A percentile compares a stretch with the other conserved stretches of the same genome.
Evolutionary conservation across 768 basidiomycete genomes (phyloP).

Genomic region (Lactarius deliciosus): DNA sequence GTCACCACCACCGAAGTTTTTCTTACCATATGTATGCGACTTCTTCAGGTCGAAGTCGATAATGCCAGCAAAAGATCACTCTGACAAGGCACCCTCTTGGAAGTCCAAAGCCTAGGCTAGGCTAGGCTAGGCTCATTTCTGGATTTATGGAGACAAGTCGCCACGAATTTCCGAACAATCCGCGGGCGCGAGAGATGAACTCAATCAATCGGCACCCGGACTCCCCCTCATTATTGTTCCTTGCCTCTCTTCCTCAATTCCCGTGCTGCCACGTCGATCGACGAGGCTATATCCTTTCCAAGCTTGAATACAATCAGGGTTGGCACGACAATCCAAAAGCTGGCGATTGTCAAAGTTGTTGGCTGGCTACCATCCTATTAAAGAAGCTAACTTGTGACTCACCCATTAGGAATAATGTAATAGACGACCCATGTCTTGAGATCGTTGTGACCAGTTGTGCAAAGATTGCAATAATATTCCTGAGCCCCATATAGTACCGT

Average conservation of each 20-base stretch:
- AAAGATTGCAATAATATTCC: constrained; percentile 76
- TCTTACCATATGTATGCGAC: background rate
- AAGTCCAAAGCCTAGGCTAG: background rate
- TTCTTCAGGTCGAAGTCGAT: constrained; percentile 15
- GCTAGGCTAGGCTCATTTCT: constrained; percentile 6
- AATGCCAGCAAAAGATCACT: background rate
- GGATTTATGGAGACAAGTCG: constrained; percentile 5
- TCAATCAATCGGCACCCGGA: background rate
- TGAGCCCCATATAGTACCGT: constrained; percentile 80
- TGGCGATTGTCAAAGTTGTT: constrained; percentile 33
- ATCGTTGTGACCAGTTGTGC: constrained; percentile 74
- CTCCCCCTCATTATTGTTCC: constrained; percentile 30
- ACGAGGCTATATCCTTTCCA: constrained; percentile 57
- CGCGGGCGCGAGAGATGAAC: constrained; percentile 6
- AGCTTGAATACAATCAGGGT: constrained; percentile 56
- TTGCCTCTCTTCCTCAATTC: constrained; percentile 38
- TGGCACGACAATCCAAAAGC: constrained; percentile 79
- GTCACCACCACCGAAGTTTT: background rate
- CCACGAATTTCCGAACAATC: constrained; percentile 19
- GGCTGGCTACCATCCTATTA: background rate
- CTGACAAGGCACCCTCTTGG: background rate
- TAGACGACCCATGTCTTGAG: constrained; percentile 49
- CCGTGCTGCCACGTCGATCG: constrained; percentile 40
- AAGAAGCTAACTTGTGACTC: constrained; percentile 32
- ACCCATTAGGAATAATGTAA: constrained; percentile 84